phyloP scores from a whole-genome alignment of 768 basidiomycete species.

The Panellus pusillus region DNA sequence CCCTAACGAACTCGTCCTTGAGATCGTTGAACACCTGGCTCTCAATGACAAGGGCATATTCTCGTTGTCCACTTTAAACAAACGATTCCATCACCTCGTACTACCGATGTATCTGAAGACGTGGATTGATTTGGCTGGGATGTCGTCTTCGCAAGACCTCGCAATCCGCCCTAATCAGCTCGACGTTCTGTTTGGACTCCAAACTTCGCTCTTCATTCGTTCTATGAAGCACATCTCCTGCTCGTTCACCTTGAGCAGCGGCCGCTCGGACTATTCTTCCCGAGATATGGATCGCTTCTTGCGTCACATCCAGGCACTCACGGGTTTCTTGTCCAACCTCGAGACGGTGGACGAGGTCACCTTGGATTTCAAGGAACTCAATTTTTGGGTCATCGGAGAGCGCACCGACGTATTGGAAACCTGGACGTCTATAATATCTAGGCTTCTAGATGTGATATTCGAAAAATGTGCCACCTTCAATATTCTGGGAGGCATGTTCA shows the following conservation, averaged over 20 bases:
- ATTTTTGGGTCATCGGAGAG: constrained; percentile 14
- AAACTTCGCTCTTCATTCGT: constrained; percentile 13
- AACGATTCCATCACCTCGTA: constrained; percentile 11
- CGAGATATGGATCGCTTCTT: constrained; percentile 4
- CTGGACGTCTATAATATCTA: constrained; percentile 2
- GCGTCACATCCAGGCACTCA: constrained; percentile 4
- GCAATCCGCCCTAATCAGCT: not conserved
- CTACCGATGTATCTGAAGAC: constrained; percentile 12
- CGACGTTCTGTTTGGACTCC: constrained; percentile 5
- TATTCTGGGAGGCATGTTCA: constrained; percentile 15
- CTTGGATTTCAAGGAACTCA: constrained; percentile 10
- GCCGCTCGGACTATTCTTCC: not conserved
- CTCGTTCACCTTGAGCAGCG: constrained; percentile 15
- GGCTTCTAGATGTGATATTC: constrained; percentile 8
- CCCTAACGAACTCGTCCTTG: constrained; percentile 13
- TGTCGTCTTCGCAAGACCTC: constrained; percentile 3
- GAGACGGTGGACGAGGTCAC: constrained; percentile 14
- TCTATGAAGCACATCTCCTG: constrained; percentile 10
- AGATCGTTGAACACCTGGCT: constrained; percentile 2
- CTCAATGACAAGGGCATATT: constrained; percentile 7
- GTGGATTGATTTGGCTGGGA: not conserved
- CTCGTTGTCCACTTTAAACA: constrained; percentile 1
- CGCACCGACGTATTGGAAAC: constrained; percentile 3
- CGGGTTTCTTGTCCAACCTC: constrained; percentile 9
- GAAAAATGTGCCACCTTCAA: constrained; percentile 6